Percentiles rank a stretch among this genome's conserved stretches.
phyloP scores from a whole-genome alignment of 345 rosid genomes.

The Eucalyptus erythrocorys region DNA sequence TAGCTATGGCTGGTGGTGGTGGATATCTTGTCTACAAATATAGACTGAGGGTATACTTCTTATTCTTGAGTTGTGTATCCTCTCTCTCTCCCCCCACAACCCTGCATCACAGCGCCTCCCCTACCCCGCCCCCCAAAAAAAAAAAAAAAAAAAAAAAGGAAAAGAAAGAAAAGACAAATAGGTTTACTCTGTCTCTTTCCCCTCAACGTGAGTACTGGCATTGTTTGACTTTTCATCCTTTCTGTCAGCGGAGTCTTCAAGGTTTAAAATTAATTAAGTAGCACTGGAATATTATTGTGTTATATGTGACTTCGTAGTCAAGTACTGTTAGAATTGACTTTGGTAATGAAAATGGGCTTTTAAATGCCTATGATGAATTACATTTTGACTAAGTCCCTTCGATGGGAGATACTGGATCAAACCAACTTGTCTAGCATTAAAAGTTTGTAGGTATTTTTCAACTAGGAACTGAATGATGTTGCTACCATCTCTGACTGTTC shows the following conservation, averaged over 20 bases:
- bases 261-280: background rate
- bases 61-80: background rate
- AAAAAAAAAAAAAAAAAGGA: background rate
- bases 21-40: constrained; percentile 68
- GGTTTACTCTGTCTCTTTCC: background rate
- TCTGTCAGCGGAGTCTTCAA: background rate
- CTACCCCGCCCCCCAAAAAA: background rate
- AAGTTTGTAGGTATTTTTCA: background rate
- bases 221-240: background rate
- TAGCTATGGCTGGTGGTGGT: constrained; percentile 76
- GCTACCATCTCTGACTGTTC: background rate
- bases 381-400: background rate
- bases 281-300: background rate
- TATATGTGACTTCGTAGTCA: background rate
- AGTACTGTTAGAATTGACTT: background rate
- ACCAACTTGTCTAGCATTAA: background rate
- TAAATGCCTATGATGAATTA: background rate
- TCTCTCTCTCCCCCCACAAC: background rate
- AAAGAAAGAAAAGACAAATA: background rate
- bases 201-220: background rate
- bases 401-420: background rate
- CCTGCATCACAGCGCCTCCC: background rate
- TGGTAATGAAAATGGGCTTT: background rate
- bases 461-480: background rate
- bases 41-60: constrained; percentile 2